Conservation (phyloP, 129 eudicot species). For the Flaveria linearis region DNA sequence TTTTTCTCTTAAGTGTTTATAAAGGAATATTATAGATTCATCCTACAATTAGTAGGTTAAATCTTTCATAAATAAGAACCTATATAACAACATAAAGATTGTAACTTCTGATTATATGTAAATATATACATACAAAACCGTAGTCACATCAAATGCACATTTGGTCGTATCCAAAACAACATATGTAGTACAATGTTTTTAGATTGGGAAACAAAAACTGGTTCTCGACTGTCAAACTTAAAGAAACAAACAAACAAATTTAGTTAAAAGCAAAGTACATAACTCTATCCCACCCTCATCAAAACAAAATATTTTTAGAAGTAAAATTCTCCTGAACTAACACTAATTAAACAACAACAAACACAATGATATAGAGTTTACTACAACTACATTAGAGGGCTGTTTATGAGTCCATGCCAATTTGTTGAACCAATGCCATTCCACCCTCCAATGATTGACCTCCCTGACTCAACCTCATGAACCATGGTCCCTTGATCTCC, state of each 20-base stretch:
- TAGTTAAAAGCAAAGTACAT: conserved; percentile 36
- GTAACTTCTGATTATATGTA: background rate
- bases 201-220: conserved; percentile 37
- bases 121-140: conserved; percentile 2
- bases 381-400: conserved; percentile 60
- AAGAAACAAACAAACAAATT: conserved; percentile 38
- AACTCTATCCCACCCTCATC: conserved; percentile 32
- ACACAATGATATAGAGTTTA: conserved; percentile 5
- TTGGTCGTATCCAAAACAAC: conserved; percentile 23
- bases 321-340: conserved; percentile 33
- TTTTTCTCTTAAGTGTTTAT: no score
- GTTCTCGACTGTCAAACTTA: conserved; percentile 39
- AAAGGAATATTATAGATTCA: no score
- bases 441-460: conserved; percentile 59
- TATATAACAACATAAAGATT: background rate
- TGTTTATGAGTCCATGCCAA: conserved; percentile 76
- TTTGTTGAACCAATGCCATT: conserved; percentile 55
- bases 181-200: conserved; percentile 24
- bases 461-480: conserved; percentile 56
- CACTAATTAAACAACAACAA: conserved; percentile 26
- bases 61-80: background rate
- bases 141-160: conserved; percentile 19
- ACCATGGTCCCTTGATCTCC: conserved; percentile 44
- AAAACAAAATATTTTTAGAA: conserved; percentile 39
- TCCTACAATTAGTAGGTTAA: no score